Conservation (phyloP, 805 yeast species). For the Kodamaea hsintzibuensis region DNA sequence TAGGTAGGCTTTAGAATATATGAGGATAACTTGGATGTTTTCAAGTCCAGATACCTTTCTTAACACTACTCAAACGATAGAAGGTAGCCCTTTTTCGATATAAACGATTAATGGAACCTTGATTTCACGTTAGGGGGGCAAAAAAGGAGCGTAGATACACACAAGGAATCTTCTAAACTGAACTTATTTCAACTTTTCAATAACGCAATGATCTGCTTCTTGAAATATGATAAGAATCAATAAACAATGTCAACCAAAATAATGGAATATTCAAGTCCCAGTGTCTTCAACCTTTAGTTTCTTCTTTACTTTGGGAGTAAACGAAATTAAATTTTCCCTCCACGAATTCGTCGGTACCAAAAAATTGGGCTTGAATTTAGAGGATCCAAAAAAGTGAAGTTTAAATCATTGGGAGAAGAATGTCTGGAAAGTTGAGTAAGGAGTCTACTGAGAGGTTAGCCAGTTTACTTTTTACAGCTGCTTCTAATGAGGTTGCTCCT, state of each 20-base stretch:
- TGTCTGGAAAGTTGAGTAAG: constrained; percentile 12
- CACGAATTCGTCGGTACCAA: constrained; percentile 1
- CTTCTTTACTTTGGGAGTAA: background rate
- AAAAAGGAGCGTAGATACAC: background rate
- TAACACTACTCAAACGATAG: no score
- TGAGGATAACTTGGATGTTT: no score
- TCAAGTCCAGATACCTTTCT: no score
- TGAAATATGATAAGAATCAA: background rate
- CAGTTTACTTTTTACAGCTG: constrained; percentile 30
- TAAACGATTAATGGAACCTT: no score
- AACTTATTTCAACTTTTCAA: background rate
- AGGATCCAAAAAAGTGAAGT: background rate
- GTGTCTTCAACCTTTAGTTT: background rate
- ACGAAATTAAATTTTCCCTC: constrained; percentile 5
- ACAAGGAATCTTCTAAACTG: background rate
- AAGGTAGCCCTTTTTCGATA: no score
- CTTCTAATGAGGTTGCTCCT: constrained; percentile 29
- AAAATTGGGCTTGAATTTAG: background rate
- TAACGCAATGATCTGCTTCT: background rate
- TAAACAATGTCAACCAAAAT: background rate
- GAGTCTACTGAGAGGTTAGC: constrained; percentile 28
- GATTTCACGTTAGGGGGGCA: background rate
- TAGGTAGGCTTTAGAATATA: no score
- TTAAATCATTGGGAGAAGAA: background rate
- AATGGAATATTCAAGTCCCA: background rate